A percentile compares a stretch with the other conserved stretches of the same genome.
Evolutionary conservation across 139 green algal species (phyloP).

Genomic region (Closterium sp.): DNA sequence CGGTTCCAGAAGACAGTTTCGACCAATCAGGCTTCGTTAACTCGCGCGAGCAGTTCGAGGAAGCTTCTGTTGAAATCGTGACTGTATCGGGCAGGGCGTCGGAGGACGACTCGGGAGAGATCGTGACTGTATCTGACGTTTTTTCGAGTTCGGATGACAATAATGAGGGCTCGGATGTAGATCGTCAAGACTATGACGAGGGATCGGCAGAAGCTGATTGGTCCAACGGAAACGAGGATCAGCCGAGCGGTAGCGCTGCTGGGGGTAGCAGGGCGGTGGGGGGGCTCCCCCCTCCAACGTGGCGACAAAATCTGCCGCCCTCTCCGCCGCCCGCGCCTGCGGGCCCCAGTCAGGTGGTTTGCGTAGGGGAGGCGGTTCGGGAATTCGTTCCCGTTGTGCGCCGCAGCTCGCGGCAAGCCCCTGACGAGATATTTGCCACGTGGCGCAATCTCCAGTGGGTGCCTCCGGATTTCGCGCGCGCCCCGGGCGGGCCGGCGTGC

Average conservation of each 20-base stretch:
- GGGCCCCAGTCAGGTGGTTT: conserved; percentile 12
- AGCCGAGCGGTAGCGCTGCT: background rate
- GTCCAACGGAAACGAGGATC: background rate
- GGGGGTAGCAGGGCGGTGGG: background rate
- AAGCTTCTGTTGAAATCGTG: background rate
- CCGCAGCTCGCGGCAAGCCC: background rate
- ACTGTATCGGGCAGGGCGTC: background rate
- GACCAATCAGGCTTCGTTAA: no score
- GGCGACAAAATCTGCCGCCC: background rate
- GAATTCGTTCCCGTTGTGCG: conserved; percentile 29
- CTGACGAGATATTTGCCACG: conserved; percentile 1
- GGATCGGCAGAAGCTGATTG: background rate
- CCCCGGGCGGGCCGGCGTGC: conserved; percentile 9
- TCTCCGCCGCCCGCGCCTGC: background rate
- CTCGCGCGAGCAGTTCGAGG: no score
- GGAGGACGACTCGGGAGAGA: background rate
- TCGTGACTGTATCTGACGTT: background rate
- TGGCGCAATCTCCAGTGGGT: conserved; percentile 28
- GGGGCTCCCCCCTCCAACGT: background rate
- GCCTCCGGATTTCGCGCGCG: conserved; percentile 10
- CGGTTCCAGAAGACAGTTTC: background rate
- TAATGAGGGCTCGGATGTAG: background rate
- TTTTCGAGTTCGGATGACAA: background rate
- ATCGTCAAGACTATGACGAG: background rate
- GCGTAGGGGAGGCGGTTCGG: conserved; percentile 9